phyloP scores from a whole-genome alignment of 208 protist genomes.

The Trypanosoma congolense region DNA sequence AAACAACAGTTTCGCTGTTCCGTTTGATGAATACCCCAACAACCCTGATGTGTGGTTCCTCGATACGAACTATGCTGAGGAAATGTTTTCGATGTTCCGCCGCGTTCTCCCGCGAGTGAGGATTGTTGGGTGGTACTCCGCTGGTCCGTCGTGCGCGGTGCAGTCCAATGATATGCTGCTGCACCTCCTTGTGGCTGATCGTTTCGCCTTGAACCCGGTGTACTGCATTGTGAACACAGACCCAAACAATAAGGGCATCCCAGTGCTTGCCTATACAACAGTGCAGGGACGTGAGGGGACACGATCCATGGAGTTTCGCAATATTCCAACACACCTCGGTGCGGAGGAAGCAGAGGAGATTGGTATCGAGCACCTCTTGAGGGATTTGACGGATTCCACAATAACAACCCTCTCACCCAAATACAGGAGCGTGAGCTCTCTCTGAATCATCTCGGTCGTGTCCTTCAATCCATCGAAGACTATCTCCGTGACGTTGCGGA shows the following conservation, averaged over 20 bases:
- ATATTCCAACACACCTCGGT: conserved; percentile 92
- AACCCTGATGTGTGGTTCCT: conserved; percentile 98
- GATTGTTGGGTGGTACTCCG: conserved; percentile 99
- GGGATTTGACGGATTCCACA: conserved; percentile 96
- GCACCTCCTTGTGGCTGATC: conserved; percentile 93
- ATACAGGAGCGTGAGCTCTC: conserved; percentile 92
- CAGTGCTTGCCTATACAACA: conserved; percentile 88
- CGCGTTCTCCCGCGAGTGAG: conserved; percentile 98
- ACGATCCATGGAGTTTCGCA: conserved; percentile 84
- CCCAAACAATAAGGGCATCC: conserved; percentile 83
- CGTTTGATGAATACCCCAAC: conserved; percentile 98
- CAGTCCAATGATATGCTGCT: conserved; percentile 95
- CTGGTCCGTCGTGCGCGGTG: conserved; percentile 93
- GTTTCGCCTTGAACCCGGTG: conserved; percentile 89
- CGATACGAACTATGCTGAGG: conserved; percentile 93
- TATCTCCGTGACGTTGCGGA: conserved; percentile 87
- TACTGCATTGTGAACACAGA: conserved; percentile 92
- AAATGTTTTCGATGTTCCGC: conserved; percentile 99
- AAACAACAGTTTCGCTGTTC: conserved; percentile 98
- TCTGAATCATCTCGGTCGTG: conserved; percentile 87
- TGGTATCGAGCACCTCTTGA: conserved; percentile 99
- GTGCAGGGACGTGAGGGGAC: conserved; percentile 72
- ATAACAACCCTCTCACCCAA: conserved; percentile 93
- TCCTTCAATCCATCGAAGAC: conserved; percentile 86
- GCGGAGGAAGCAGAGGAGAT: conserved; percentile 98